phyloP scores from a whole-genome alignment of 1,284 basidiomycete genomes.

The Phylloboletellus chloephorus region DNA sequence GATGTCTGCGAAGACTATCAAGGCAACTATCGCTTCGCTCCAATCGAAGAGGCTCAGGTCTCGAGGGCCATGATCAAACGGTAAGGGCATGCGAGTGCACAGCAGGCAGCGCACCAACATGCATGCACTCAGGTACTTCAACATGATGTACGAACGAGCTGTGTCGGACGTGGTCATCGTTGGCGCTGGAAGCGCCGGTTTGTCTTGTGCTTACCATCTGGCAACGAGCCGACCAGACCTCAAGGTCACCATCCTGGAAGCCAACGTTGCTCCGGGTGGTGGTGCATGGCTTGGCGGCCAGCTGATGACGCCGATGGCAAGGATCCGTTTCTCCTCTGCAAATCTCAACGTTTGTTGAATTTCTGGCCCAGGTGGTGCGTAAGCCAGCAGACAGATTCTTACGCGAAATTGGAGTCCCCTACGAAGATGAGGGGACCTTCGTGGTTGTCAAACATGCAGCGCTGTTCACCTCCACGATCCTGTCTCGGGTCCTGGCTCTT shows the following conservation, averaged over 20 bases:
- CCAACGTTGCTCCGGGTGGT: slow-evolving; percentile 77
- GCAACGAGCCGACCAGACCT: slow-evolving; percentile 67
- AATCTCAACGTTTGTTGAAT: not conserved
- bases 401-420: slow-evolving; percentile 67
- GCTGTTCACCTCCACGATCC: slow-evolving; percentile 75
- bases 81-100: slow-evolving; percentile 30
- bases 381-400: slow-evolving; percentile 79
- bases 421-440: slow-evolving; percentile 77
- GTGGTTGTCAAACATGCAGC: slow-evolving; percentile 81
- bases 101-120: slow-evolving; percentile 3
- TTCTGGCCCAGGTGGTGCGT: slow-evolving; percentile 54
- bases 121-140: slow-evolving; percentile 51
- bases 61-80: slow-evolving; percentile 77
- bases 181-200: slow-evolving; percentile 75
- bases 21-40: slow-evolving; percentile 59
- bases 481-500: slow-evolving; percentile 68
- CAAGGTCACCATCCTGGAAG: slow-evolving; percentile 79
- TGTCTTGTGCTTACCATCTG: slow-evolving; percentile 76
- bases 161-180: slow-evolving; percentile 78
- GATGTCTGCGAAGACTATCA: slow-evolving; percentile 29
- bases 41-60: slow-evolving; percentile 72
- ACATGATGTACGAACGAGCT: slow-evolving; percentile 66
- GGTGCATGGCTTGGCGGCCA: slow-evolving; percentile 81
- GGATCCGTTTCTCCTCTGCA: slow-evolving; percentile 2
- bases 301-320: slow-evolving; percentile 78